Conservation (phyloP, 768 basidiomycete genomes). For the Mycena galericulata region DNA sequence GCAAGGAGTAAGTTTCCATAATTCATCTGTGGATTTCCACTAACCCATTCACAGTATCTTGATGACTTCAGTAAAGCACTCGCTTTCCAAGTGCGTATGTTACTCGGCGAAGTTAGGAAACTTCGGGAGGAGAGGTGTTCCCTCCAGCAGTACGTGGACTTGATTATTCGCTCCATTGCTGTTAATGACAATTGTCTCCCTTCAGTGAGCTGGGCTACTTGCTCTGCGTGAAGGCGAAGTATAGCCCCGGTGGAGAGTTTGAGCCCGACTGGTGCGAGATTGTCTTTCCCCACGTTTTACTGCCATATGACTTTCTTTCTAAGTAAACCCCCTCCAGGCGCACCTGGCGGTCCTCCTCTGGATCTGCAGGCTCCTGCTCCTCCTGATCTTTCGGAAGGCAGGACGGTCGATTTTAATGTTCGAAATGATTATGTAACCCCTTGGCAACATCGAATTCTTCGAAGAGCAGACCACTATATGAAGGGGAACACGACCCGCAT, state of each 20-base stretch:
- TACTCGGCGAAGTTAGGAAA: conserved; percentile 86
- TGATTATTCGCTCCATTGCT: background rate
- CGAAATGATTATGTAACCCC: no score
- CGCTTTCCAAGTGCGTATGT: conserved; percentile 85
- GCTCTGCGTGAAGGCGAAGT: conserved; percentile 77
- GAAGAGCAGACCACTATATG: no score
- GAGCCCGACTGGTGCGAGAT: conserved; percentile 78
- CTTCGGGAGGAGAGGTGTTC: conserved; percentile 82
- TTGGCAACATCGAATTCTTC: no score
- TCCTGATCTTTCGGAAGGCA: conserved; percentile 56
- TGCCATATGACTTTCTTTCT: conserved; percentile 5
- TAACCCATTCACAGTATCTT: conserved; percentile 66
- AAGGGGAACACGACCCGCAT: no score
- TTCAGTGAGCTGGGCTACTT: conserved; percentile 81
- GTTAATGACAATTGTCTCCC: background rate
- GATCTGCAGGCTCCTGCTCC: conserved; percentile 52
- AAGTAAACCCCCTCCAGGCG: conserved; percentile 62
- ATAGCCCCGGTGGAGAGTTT: conserved; percentile 88
- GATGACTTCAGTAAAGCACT: conserved; percentile 90
- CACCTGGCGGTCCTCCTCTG: conserved; percentile 56
- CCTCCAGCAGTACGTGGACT: conserved; percentile 76
- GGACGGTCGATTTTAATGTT: no score
- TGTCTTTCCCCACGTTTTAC: background rate
- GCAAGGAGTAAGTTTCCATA: conserved; percentile 66
- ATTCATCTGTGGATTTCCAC: background rate